Evolutionary conservation across 257 asterid species (phyloP).

Genomic region (Rauvolfia tetraphylla): DNA sequence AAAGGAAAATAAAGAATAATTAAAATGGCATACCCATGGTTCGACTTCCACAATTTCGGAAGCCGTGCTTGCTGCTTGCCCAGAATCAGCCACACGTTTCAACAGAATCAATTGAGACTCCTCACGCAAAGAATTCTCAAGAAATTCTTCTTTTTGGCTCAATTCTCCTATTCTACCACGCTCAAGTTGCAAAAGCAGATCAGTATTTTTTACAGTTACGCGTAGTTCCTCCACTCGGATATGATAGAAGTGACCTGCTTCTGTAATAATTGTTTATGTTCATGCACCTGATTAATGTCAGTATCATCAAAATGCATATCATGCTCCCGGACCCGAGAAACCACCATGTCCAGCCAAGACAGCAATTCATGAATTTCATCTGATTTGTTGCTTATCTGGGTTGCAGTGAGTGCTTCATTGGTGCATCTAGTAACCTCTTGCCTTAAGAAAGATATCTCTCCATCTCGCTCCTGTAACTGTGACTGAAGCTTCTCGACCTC

Average conservation of each 20-base stretch:
- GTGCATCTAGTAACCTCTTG: slow-evolving; percentile 98
- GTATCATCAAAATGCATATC: slow-evolving; percentile 41
- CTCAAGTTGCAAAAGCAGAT: slow-evolving; percentile 61
- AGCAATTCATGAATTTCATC: slow-evolving; percentile 71
- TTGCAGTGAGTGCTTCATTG: slow-evolving; percentile 64
- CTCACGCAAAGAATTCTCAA: slow-evolving; percentile 61
- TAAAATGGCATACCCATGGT: slow-evolving; percentile 57
- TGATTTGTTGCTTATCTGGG: slow-evolving; percentile 63
- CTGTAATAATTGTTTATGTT: slow-evolving; percentile 52
- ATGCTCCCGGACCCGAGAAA: slow-evolving; percentile 46
- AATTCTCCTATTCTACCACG: slow-evolving; percentile 67
- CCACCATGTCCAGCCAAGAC: slow-evolving; percentile 59
- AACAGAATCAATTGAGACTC: slow-evolving; percentile 64
- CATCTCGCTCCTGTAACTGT: slow-evolving; percentile 84
- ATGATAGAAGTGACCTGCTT: slow-evolving; percentile 58
- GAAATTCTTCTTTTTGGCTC: slow-evolving; percentile 52
- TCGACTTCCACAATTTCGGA: slow-evolving; percentile 91
- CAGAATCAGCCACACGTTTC: slow-evolving; percentile 57
- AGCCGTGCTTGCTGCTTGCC: slow-evolving; percentile 42
- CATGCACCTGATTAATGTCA: slow-evolving; percentile 35
- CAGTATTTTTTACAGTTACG: slow-evolving; percentile 47
- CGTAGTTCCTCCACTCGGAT: slow-evolving; percentile 88
- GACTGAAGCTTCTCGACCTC: slow-evolving; percentile 98
- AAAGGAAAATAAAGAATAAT: slow-evolving; percentile 15
- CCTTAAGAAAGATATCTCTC: slow-evolving; percentile 91